Evolutionary conservation across 2,329 filamentous ascomycete species (phyloP).

Genomic region (Cladosporium austrohemisphaericum): DNA sequence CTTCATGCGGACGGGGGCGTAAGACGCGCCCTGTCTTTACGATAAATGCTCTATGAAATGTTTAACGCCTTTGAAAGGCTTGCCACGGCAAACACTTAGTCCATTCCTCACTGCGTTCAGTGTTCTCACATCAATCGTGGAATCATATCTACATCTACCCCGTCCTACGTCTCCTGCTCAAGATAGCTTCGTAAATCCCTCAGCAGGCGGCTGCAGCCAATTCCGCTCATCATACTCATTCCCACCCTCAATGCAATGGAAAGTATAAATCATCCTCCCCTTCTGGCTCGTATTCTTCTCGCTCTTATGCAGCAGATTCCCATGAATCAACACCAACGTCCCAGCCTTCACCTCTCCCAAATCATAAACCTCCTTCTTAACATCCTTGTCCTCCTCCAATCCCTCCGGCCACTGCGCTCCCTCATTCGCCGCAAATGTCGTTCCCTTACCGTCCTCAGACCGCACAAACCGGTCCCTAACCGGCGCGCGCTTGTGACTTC

Average conservation of each 20-base stretch:
- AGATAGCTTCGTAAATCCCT: constrained; percentile 59
- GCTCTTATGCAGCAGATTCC: constrained; percentile 93
- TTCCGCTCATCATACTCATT: constrained; percentile 78
- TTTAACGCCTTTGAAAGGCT: constrained; percentile 10
- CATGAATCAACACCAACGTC: constrained; percentile 87
- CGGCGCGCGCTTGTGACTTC: constrained; percentile 71
- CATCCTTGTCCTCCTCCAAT: constrained; percentile 37
- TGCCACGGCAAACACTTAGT: neutral
- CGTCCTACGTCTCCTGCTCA: neutral
- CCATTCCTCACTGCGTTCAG: neutral
- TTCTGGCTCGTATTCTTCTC: constrained; percentile 84
- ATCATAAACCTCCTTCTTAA: constrained; percentile 60
- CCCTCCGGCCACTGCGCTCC: constrained; percentile 52
- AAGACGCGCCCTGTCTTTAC: constrained; percentile 6
- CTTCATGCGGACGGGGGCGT: neutral
- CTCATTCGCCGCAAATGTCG: constrained; percentile 58
- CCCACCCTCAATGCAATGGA: constrained; percentile 88
- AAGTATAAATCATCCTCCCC: constrained; percentile 93
- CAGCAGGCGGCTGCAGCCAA: constrained; percentile 82
- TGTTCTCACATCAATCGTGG: neutral
- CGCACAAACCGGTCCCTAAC: constrained; percentile 74
- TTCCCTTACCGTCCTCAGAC: constrained; percentile 54
- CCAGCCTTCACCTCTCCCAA: constrained; percentile 87
- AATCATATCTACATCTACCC: neutral
- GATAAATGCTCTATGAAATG: constrained; percentile 16